Base-by-base conservation (phyloP, 2,329 filamentous ascomycete genomes). In the Alternaria sp. region DNA sequence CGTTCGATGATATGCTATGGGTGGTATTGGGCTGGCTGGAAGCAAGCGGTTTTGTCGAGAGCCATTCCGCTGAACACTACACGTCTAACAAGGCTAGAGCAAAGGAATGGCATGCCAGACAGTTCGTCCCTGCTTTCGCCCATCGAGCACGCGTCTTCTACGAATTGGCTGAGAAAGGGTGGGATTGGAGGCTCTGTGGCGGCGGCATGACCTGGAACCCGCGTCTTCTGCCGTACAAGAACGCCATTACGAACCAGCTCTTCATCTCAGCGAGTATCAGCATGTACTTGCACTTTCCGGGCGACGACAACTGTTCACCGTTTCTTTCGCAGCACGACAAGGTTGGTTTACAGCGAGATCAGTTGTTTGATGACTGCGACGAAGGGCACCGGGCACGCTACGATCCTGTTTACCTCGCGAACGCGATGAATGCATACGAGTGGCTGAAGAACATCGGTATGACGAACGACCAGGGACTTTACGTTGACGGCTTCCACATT, bases 1-100 rank as follows among this genome's bases (percentile, higher is more conserved):
- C 95, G 0, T 97, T 90, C 77, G 95, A 97, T 75, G 95, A 98
- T 78, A 97, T 97, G 82, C 87, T 97, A 3, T 98, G 95, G 95
- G 93, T 97, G 1, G 93, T 96, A 3, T 85, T 98, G 41, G 93
- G 91, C 66, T 97, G 95, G 94, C 83, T 97, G 56, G 93, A 97
- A 76, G 88, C 88, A 53, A 87, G 94, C 66, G 89, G 91, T 69
- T 94, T 97, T 75, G 87, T 95, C 55, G 82, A 88, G 30, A 82
- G 86, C n/a, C 93, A 96, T 75, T 88, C 87, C 3, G 80, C 83
- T 2, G 77, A 88, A 18, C 89, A 92, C 76, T 92, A 90, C 71
- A 78, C 79, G 5, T 33, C 67, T 0, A 28, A 33, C 18, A 25
- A 28, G 3, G 26, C 49, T 28, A 28, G 53, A 21, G 43, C 23